phyloP scores from a whole-genome alignment of 441 rosid genomes.

The Caryocar brasiliense region DNA sequence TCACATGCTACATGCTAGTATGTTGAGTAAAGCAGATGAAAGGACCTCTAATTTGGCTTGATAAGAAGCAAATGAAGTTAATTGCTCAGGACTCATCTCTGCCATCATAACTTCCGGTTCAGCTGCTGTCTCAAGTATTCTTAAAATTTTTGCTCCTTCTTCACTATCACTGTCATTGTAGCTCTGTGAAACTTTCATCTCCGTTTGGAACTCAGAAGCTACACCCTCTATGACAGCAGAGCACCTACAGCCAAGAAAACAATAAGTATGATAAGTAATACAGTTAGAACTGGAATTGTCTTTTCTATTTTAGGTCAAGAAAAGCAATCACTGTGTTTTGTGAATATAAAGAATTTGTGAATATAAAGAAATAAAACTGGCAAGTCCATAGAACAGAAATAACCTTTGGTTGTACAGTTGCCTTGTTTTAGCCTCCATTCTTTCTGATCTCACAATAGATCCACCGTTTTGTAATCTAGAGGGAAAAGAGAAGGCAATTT shows the following conservation, averaged over 20 bases:
- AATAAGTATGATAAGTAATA: not conserved
- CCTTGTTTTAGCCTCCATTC: slow-evolving; percentile 53
- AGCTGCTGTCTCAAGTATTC: slow-evolving; percentile 67
- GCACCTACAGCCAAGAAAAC: slow-evolving; percentile 40
- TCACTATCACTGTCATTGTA: slow-evolving; percentile 62
- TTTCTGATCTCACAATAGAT: slow-evolving; percentile 80
- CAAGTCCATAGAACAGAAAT: slow-evolving; percentile 1
- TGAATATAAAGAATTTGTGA: too few relatives aligned
- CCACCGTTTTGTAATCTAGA: slow-evolving; percentile 51
- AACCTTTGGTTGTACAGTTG: slow-evolving; percentile 53
- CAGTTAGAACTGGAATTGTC: too few relatives aligned
- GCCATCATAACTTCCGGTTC: slow-evolving; percentile 96
- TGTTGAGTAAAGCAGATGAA: slow-evolving; percentile 10
- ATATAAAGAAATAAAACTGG: too few relatives aligned
- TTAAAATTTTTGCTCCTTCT: slow-evolving; percentile 74
- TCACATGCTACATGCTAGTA: slow-evolving; percentile 5
- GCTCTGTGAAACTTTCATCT: slow-evolving; percentile 24
- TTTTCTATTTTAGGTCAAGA: too few relatives aligned
- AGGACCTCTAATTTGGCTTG: slow-evolving; percentile 69
- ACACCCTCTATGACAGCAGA: slow-evolving; percentile 55
- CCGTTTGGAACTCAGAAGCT: slow-evolving; percentile 53
- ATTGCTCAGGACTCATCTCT: slow-evolving; percentile 83
- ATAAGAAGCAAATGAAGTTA: slow-evolving; percentile 55
- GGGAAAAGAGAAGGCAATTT: not conserved
- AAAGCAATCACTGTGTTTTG: too few relatives aligned